Evolutionary conservation across 164 flowering plant genomes (phyloP), one percentile per base, ranked within the genome.

Genomic region (Vitis riparia): DNA sequence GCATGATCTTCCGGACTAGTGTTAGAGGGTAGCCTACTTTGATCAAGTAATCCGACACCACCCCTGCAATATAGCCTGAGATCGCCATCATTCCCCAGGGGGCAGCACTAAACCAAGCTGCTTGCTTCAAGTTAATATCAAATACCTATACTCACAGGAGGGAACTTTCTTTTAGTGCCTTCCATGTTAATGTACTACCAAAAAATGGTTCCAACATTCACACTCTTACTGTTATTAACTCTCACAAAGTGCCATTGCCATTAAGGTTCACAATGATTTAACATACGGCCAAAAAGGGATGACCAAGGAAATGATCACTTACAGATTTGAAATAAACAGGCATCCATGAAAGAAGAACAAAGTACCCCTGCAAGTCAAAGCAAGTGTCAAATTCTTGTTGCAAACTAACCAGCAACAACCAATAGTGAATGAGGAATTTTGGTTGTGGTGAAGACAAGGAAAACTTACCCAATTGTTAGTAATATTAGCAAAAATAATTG

Each of bases 291-390:
- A 37, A 37, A 37, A 37, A 37, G 2, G 8, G 44, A 37, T 37
- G 44, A 6, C 8, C 44, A 37, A 37, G 44, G n/a, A 44, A 50
- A 44, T 23, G 2, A 10, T 16, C 1, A 82, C 95, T 84, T 76
- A 95, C 99, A 8, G 92, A 92, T 73, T 91, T 92, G 83, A 95
- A 95, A 75, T 95, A 95, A 57, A 91, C 90, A 12, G 99, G 99
- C 99, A 95, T 95, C 99, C 99, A 95, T 47, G 98, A 87, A 55
- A 95, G 93, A 64, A 95, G 97, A 69, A 95, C 97, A 75, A 92
- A 95, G 79, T 95, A 95, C 15, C 99, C 99, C 99, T 94, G 88
- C 73, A 81, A 75, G 47, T 37, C 27, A 49, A 7, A 72, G 57
- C 15, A 64, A 30, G 63, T 65, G 58, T 59, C 55, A 44, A 55